Conservation (phyloP, 139 green algal species). For the Nannochloris sp. region DNA sequence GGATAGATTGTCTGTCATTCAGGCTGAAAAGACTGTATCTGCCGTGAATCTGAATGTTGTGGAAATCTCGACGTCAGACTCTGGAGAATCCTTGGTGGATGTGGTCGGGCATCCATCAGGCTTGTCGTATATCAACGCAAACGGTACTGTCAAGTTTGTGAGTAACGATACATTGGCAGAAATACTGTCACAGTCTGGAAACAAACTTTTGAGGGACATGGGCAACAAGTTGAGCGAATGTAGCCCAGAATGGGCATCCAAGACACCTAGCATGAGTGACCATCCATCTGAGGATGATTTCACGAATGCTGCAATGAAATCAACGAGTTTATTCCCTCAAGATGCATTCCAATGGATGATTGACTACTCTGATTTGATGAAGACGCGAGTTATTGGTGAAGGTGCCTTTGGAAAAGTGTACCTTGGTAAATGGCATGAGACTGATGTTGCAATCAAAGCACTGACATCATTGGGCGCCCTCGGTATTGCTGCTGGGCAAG, state of each 20-base stretch:
- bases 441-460: constrained; percentile 57
- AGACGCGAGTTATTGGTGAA: constrained; percentile 42
- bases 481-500: constrained; percentile 4
- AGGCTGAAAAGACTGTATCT: background rate
- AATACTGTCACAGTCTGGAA: background rate
- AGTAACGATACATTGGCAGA: background rate
- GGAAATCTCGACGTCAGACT: background rate
- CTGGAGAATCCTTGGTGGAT: background rate
- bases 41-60: background rate
- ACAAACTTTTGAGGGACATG: background rate
- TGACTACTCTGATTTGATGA: constrained; percentile 23
- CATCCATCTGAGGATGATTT: background rate
- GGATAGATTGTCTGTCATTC: background rate
- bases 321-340: background rate
- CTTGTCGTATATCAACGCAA: background rate
- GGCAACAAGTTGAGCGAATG: background rate
- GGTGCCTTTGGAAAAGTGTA: constrained; percentile 52
- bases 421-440: constrained; percentile 48
- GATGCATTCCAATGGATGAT: constrained; percentile 23
- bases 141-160: background rate
- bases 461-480: constrained; percentile 22
- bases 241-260: background rate
- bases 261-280: background rate
- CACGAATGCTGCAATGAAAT: background rate
- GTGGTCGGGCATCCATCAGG: background rate